Base-by-base conservation (phyloP, 371 early-diverging fungal genomes). In the Mucor sp. region DNA sequence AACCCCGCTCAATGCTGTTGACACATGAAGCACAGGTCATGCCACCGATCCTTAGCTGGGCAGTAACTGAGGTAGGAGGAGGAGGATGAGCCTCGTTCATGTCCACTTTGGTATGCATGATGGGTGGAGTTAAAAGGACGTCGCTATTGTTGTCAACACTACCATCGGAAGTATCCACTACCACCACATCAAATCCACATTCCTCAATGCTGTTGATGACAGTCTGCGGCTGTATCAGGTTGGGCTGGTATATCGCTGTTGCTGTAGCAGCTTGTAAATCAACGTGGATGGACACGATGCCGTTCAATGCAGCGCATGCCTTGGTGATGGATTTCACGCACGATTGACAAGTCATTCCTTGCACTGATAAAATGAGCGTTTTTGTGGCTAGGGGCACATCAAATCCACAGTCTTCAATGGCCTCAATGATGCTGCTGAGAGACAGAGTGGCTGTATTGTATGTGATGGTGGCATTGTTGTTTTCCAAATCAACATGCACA, bases 11-110 rank as follows among this genome's bases (percentile, higher is more conserved):
- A 33, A 95, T 92, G n/a, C 88, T 81, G 43, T 85, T 86, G 8
- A 95, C 94, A 74, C 96, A 95, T 1, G 92, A 90, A 28, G 89
- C 88, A 76, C 96, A 95, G 21, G 95, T 93, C 96, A 96, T 95
- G 7, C 95, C 96, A 12, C 23, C 7, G 14, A 69, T 50, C 15
- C 63, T 35, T 5, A 69, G 21, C 37, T 69, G 69, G 4, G 61
- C 32, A 19, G 61, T 69, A 15, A 11, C 25, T 7, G 27, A 28
- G 9, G 17, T n/a, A 33, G 50, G n/a, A 30, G 30, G 4, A 8
- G 48, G 33, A 3, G 27, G 11, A 33, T 3, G 6, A 28, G 32
- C 94, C 23, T 94, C 75, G 68, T 97, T 95, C 1, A 33, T 19
- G 15, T 35, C 6, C 19, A 14, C 44, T 30, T 64, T 91, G 84